Percentiles rank a stretch among this genome's conserved stretches.
These are phyloP conservation scores for Alloascoidea africana DNA, from an alignment of 805 yeast species.

Conservation along the genomic window DNA sequence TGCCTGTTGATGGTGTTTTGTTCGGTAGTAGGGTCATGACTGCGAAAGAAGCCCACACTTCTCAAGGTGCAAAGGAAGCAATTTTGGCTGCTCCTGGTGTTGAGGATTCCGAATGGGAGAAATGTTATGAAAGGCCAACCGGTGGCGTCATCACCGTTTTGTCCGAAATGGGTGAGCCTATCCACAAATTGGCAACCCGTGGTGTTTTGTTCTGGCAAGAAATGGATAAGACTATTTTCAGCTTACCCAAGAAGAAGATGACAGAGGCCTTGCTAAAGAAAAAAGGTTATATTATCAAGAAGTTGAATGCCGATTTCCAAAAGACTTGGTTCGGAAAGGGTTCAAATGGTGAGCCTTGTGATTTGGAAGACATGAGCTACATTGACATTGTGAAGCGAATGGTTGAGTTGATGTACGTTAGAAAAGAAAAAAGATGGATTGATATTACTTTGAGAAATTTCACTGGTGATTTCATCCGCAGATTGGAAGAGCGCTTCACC, in stretches of 20 bases:
- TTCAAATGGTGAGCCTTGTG: slow-evolving; percentile 62
- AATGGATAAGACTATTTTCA: slow-evolving; percentile 86
- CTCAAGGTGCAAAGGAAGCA: slow-evolving; percentile 85
- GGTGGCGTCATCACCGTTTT: slow-evolving; percentile 95
- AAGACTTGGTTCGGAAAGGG: slow-evolving; percentile 94
- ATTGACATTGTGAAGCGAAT: slow-evolving; percentile 78
- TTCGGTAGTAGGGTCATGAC: slow-evolving; percentile 96
- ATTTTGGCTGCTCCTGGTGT: slow-evolving; percentile 89
- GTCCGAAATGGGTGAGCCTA: slow-evolving; percentile 99
- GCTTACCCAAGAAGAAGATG: slow-evolving; percentile 74
- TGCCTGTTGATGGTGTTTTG: slow-evolving; percentile 97
- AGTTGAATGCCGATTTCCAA: slow-evolving; percentile 88
- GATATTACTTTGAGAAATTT: slow-evolving; percentile 77
- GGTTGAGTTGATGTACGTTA: slow-evolving; percentile 78
- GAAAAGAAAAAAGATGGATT: slow-evolving; percentile 72
- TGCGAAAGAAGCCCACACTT: slow-evolving; percentile 90
- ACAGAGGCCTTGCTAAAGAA: slow-evolving; percentile 68
- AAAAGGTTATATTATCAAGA: slow-evolving; percentile 72
- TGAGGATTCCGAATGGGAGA: slow-evolving; percentile 80
- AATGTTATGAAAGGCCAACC: slow-evolving; percentile 84
- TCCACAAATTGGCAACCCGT: slow-evolving; percentile 95
- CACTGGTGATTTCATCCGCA: slow-evolving; percentile 72
- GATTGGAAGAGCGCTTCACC: slow-evolving; percentile 94
- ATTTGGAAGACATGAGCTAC: slow-evolving; percentile 91
- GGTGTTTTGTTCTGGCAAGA: slow-evolving; percentile 97